Evolutionary conservation across 176 grass and related monocot species (phyloP).

Genomic region (Metroxylon sagu): DNA sequence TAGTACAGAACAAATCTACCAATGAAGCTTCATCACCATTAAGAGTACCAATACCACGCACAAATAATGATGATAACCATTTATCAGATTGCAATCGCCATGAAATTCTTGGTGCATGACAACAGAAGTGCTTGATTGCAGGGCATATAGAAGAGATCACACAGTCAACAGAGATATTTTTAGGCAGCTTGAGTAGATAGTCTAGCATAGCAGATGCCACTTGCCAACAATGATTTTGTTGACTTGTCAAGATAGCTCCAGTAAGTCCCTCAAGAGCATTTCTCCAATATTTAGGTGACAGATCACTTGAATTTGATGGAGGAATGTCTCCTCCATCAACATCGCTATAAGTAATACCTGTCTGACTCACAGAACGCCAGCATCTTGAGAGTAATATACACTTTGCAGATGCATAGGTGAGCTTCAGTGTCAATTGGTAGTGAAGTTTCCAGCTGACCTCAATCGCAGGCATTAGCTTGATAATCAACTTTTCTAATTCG

Average conservation of each 20-base stretch:
- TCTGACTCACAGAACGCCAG: conserved; percentile 32
- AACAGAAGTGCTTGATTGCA: conserved; percentile 50
- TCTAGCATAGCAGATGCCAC: conserved; percentile 68
- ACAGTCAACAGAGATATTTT: conserved; percentile 38
- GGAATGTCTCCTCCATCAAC: not conserved
- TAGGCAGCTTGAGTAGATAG: conserved; percentile 51
- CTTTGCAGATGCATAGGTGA: conserved; percentile 34
- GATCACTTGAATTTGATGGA: conserved; percentile 11
- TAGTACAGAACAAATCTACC: conserved; percentile 56
- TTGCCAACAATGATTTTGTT: conserved; percentile 77
- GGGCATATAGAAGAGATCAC: conserved; percentile 39
- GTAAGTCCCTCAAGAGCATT: conserved; percentile 56
- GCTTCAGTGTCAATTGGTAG: conserved; percentile 34
- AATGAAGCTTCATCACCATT: conserved; percentile 39
- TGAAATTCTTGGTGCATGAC: conserved; percentile 81
- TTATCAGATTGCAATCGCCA: conserved; percentile 81
- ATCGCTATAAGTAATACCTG: conserved; percentile 11
- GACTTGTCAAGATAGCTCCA: conserved; percentile 48
- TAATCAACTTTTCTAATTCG: conserved; percentile 44
- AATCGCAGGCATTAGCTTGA: conserved; percentile 32
- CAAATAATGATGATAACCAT: conserved; percentile 62
- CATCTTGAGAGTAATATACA: conserved; percentile 50
- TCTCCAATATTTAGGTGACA: conserved; percentile 46
- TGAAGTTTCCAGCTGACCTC: conserved; percentile 58
- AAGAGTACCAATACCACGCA: conserved; percentile 27